A percentile compares a stretch with the other conserved stretches of the same genome.
Evolutionary conservation across 352 stramenopile genomes (phyloP).

Genomic region (Plasmopara viticola): DNA sequence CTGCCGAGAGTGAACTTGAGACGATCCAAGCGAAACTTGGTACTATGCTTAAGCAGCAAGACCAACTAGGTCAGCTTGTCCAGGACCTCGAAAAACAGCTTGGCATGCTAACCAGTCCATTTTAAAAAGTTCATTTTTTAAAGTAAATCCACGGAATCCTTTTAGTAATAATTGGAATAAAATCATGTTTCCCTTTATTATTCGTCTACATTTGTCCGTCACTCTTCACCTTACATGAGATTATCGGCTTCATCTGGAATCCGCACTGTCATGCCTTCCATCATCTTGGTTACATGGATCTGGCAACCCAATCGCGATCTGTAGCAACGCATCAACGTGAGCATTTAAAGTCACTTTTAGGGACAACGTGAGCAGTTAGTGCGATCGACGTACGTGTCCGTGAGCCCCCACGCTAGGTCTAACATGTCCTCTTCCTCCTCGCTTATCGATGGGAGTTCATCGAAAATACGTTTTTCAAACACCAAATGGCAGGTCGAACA

Average conservation of each 20-base stretch:
- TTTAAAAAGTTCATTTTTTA: too few relatives aligned
- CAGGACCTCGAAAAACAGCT: too few relatives aligned
- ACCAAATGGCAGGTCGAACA: conserved; percentile 93
- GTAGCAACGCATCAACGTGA: neutral
- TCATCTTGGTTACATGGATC: conserved; percentile 82
- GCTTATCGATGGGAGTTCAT: conserved; percentile 78
- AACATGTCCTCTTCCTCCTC: conserved; percentile 96
- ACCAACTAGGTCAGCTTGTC: too few relatives aligned
- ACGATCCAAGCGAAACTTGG: too few relatives aligned
- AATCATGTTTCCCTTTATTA: conserved; percentile 26
- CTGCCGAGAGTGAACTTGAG: too few relatives aligned
- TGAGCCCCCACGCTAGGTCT: conserved; percentile 90
- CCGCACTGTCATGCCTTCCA: conserved; percentile 82
- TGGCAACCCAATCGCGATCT: conserved; percentile 86
- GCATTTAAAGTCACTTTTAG: neutral
- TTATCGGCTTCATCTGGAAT: conserved; percentile 87
- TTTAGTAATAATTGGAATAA: too few relatives aligned
- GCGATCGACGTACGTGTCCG: conserved; percentile 75
- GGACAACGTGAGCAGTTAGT: neutral
- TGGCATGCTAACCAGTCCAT: too few relatives aligned
- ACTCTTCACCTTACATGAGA: conserved; percentile 83
- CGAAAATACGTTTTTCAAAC: conserved; percentile 86
- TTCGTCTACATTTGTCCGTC: conserved; percentile 14
- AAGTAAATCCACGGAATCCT: too few relatives aligned
- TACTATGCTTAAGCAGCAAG: too few relatives aligned